Evolutionary conservation across 2,329 filamentous ascomycete species (phyloP), one percentile per base, ranked within the genome.

Genomic region (Cyphellophora attinorum): DNA sequence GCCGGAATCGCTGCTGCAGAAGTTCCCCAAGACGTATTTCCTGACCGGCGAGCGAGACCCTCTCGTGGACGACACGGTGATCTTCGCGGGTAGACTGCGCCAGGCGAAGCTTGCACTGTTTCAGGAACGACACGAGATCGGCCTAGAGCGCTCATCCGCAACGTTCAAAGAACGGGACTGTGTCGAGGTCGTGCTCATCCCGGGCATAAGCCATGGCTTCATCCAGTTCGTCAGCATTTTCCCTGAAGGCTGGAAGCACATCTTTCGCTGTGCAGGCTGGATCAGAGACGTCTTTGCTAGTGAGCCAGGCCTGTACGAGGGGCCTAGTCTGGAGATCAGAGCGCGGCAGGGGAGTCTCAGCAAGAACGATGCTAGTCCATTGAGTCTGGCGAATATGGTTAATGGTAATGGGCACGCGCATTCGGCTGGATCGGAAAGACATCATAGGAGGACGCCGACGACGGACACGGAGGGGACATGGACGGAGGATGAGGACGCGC

Each of bases 11-110:
- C 67, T 96, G 0, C 72, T 98, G 0, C 76, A 80, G 11, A 72
- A 74, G n/a, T 96, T 98, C 47, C 91, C 91, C 2, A 94, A 93
- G 55, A 91, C 83, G 0, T 94, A 89, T 56, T 86, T 98, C 50
- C 65, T 96, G 34, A 96, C 91, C 0, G 91, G 91, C 32, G 91
- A 98, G 61, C 80, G 89, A 18, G 91, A 98, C 54, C 91, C 91
- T 0, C 64, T 98, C 0, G 91, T 96, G 0, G 91, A 98, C 53
- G 91, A 98, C 56, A 98, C 91, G 0, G 85, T 95, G 31, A 88
- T 98, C 42, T 95, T 98, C 51, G 88, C 91, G 0, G 91, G 89
- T 0, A 69, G 89, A 0, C 59, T 98, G n/a, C 71, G 86, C 5
- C 76, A 88, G 41, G 85, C 86, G 2, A 93, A 80, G 46, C 56